phyloP scores from a whole-genome alignment of 2,329 filamentous ascomycete genomes.

The Aspergillus fructus region DNA sequence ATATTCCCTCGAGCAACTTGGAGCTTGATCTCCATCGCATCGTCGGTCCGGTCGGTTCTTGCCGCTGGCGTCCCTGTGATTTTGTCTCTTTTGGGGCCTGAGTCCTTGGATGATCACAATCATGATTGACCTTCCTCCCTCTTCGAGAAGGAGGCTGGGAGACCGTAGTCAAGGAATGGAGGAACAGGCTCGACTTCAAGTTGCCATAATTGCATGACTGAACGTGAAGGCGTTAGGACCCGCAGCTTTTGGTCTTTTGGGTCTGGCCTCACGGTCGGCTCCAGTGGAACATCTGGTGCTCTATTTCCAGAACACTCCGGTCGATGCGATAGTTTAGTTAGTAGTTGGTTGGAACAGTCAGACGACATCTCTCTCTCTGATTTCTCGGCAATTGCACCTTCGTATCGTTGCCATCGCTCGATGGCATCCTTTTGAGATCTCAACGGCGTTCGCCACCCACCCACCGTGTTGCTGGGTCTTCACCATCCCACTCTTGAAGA shows the following conservation, averaged over 20 bases:
- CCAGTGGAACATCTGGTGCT: background rate
- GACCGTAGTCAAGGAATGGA: too few relatives aligned
- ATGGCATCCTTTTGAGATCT: background rate
- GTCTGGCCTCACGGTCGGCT: background rate
- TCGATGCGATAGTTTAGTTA: too few relatives aligned
- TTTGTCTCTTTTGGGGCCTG: background rate
- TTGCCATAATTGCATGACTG: background rate
- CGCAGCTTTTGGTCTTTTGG: background rate
- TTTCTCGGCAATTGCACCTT: background rate
- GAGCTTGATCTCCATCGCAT: background rate
- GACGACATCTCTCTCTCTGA: too few relatives aligned
- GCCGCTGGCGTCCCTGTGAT: background rate
- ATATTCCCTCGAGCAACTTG: background rate
- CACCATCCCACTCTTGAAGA: constrained; percentile 5
- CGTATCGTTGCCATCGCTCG: background rate
- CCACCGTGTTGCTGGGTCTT: background rate
- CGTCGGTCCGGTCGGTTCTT: background rate
- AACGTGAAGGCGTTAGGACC: background rate
- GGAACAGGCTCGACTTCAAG: too few relatives aligned
- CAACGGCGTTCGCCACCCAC: background rate
- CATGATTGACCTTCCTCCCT: background rate
- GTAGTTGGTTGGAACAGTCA: background rate
- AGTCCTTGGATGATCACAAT: background rate
- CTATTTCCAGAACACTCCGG: too few relatives aligned
- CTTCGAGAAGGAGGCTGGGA: too few relatives aligned